Evolutionary conservation across 495 filamentous ascomycete genomes (phyloP), one percentile per base, ranked within the genome.

Genomic region (Oidiodendron maius): DNA sequence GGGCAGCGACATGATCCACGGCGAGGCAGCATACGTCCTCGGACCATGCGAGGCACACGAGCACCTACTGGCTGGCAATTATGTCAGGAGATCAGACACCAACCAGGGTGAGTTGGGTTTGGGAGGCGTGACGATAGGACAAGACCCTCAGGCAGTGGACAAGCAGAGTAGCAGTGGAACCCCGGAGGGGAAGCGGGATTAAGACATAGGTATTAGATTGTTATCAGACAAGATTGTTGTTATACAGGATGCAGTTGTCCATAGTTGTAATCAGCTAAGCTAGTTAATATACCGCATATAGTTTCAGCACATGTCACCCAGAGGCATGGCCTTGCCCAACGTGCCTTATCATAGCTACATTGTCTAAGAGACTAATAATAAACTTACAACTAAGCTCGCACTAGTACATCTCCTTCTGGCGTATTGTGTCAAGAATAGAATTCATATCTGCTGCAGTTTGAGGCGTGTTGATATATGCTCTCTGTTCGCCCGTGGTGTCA

Each of bases 331-430:
- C n/a, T n/a, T n/a, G n/a, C n/a, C n/a, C n/a, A n/a, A n/a, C n/a
- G n/a, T n/a, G n/a, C n/a, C n/a, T n/a, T n/a, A n/a, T n/a, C n/a
- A n/a, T n/a, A n/a, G n/a, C n/a, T n/a, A n/a, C n/a, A n/a, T n/a
- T n/a, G n/a, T n/a, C n/a, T n/a, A n/a, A n/a, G n/a, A 11, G 16
- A 16, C 13, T 11, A 0, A 72, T 17, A 1, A 67, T 67, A 45
- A 72, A 30, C 41, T 44, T 24, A 46, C 44, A 87, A 8, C 76
- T 81, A 10, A 82, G 71, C 15, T 83, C 74, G 66, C 82, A 82
- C 39, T 77, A 83, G 10, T 74, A 68, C 15, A 84, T 59, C n/a
- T 63, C 63, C 20, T 40, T 23, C 20, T 41, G 51, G 11, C 32
- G 41, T 15, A 46, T 46, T 11, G 44, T 32, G 37, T 46, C 68